These are phyloP conservation scores for Aegilops sharonensis DNA, from an alignment of 176 grass and related monocot genomes.

Conservation along the genomic window DNA sequence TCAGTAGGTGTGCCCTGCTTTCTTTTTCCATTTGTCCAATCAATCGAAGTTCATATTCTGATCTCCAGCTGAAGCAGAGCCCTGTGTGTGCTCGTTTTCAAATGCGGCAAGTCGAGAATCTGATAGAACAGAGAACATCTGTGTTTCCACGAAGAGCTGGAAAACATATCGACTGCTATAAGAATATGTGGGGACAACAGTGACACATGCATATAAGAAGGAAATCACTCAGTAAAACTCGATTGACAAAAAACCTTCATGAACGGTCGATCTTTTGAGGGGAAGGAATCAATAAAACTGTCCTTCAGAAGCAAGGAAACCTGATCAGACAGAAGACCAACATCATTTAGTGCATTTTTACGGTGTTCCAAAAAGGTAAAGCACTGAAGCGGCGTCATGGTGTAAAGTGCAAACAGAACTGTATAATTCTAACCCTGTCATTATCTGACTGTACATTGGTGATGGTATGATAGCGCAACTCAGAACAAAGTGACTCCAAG, in stretches of 20 bases:
- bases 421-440: constrained; percentile 74
- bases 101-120: constrained; percentile 66
- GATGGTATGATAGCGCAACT: constrained; percentile 88
- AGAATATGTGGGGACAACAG: neutral
- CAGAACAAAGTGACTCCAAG: constrained; percentile 93
- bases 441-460: constrained; percentile 92
- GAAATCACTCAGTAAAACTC: neutral
- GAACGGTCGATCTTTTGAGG: constrained; percentile 69
- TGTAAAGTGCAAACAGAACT: constrained; percentile 15
- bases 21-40: neutral
- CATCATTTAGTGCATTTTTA: constrained; percentile 8
- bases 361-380: neutral
- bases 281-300: constrained; percentile 94
- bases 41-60: constrained; percentile 1
- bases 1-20: neutral
- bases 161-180: constrained; percentile 19
- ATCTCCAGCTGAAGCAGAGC: constrained; percentile 2
- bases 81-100: constrained; percentile 49
- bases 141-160: constrained; percentile 85
- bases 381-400: neutral
- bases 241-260: constrained; percentile 58
- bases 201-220: neutral
- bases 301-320: constrained; percentile 97
- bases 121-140: constrained; percentile 78
- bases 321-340: constrained; percentile 44